A percentile compares a stretch with the other conserved stretches of the same genome.
phyloP scores from a whole-genome alignment of 352 stramenopile species.

The Saprolegnia diclina region DNA sequence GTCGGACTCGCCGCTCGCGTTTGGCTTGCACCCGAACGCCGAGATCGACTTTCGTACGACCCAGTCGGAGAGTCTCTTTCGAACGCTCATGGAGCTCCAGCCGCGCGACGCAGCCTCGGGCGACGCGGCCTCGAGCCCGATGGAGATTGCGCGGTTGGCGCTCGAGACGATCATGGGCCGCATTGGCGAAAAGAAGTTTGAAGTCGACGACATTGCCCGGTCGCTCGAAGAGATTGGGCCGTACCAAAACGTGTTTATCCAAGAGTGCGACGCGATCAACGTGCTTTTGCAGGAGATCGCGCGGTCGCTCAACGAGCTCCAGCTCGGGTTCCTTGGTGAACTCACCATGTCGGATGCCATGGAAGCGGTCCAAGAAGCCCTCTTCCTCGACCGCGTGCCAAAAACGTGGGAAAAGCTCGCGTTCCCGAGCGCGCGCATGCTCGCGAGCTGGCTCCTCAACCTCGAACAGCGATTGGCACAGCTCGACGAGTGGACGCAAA shows the following conservation, averaged over 20 bases:
- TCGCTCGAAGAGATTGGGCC: conserved; percentile 91
- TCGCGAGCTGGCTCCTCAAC: conserved; percentile 93
- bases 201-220: conserved; percentile 93
- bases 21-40: conserved; percentile 96
- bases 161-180: conserved; percentile 92
- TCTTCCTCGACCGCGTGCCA: conserved; percentile 92
- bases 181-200: conserved; percentile 96
- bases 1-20: conserved; percentile 95
- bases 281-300: conserved; percentile 92
- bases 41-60: conserved; percentile 98
- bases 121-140: conserved; percentile 86
- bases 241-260: conserved; percentile 97
- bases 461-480: conserved; percentile 89
- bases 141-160: conserved; percentile 87
- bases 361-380: conserved; percentile 90
- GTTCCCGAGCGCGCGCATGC: conserved; percentile 88
- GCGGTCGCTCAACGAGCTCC: conserved; percentile 95
- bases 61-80: conserved; percentile 94
- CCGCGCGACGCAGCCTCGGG: conserved; percentile 81
- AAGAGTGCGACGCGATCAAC: conserved; percentile 98
- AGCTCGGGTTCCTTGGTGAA: conserved; percentile 94
- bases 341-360: conserved; percentile 98
- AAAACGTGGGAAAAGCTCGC: conserved; percentile 92
- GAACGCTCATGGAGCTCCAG: conserved; percentile 94
- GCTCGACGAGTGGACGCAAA: conserved; percentile 95